These are phyloP conservation scores for Eutrema yunnanense DNA, from an alignment of 345 rosid genomes.

Conservation along the genomic window DNA sequence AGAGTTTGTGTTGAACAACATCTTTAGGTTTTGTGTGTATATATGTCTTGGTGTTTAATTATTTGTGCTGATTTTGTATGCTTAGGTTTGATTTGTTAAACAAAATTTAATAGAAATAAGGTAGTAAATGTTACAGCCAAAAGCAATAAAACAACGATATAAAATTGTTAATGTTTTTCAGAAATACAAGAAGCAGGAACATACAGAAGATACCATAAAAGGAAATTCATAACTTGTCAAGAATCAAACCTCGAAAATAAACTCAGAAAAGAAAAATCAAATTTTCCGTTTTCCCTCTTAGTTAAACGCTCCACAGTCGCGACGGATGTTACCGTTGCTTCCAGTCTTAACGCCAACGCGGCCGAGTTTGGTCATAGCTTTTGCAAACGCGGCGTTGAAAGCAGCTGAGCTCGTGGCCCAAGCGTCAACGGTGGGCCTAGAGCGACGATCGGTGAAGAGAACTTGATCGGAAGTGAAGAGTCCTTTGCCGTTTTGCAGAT, in stretches of 20 bases:
- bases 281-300: neutral
- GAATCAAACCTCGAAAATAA: slow-evolving; percentile 10
- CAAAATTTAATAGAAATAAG: neutral
- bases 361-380: slow-evolving; percentile 70
- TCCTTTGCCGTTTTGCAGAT: slow-evolving; percentile 63
- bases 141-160: neutral
- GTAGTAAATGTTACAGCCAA: neutral
- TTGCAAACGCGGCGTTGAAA: slow-evolving; percentile 47
- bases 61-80: neutral
- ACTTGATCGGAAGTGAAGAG: slow-evolving; percentile 78
- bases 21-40: slow-evolving; percentile 8
- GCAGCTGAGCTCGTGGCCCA: slow-evolving; percentile 46
- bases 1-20: slow-evolving; percentile 6
- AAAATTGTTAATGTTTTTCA: neutral
- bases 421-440: slow-evolving; percentile 48
- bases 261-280: neutral
- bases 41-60: slow-evolving; percentile 1
- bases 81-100: neutral
- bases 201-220: slow-evolving; percentile 4
- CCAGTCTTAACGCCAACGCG: slow-evolving; percentile 67
- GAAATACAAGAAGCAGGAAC: neutral
- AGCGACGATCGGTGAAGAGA: slow-evolving; percentile 52
- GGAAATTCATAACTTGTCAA: neutral
- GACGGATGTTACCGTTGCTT: slow-evolving; percentile 54
- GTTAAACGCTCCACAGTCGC: slow-evolving; percentile 46